Conservation (phyloP, 129 eudicot species). For the Flaveria trinervia region DNA sequence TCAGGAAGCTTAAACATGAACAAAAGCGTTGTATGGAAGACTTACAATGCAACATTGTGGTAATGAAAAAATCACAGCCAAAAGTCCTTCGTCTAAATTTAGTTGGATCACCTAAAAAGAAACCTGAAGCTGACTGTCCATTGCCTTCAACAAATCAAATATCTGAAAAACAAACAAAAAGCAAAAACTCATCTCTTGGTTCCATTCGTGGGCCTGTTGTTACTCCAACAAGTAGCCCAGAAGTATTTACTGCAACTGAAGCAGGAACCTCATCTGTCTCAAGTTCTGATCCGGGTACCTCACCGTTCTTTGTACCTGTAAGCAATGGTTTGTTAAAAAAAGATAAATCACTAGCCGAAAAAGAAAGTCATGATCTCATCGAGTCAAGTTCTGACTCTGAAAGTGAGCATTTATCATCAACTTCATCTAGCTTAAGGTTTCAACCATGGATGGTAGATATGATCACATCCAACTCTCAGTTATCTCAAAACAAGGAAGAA, state of each 20-base stretch:
- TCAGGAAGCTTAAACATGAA: slow-evolving; percentile 84
- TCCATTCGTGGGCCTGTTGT: slow-evolving; percentile 61
- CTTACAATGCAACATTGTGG: slow-evolving; percentile 91
- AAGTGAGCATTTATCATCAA: slow-evolving; percentile 52
- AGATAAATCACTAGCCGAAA: slow-evolving; percentile 38
- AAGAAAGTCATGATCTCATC: slow-evolving; percentile 44
- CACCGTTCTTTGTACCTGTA: slow-evolving; percentile 67
- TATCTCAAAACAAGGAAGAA: slow-evolving; percentile 49
- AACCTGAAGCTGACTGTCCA: slow-evolving; percentile 38
- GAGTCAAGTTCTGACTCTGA: slow-evolving; percentile 82
- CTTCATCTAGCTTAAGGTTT: slow-evolving; percentile 82
- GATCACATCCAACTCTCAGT: slow-evolving; percentile 42
- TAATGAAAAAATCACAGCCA: slow-evolving; percentile 86
- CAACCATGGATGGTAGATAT: slow-evolving; percentile 83
- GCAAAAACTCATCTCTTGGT: slow-evolving; percentile 38
- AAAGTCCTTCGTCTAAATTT: slow-evolving; percentile 87
- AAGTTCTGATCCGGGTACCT: slow-evolving; percentile 93
- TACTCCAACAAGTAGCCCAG: slow-evolving; percentile 97
- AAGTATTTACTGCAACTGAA: slow-evolving; percentile 88
- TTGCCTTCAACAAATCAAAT: slow-evolving; percentile 41
- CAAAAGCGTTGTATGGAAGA: slow-evolving; percentile 93
- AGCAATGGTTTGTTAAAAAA: slow-evolving; percentile 38
- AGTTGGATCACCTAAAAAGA: slow-evolving; percentile 67
- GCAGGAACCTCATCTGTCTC: slow-evolving; percentile 95
- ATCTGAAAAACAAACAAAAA: slow-evolving; percentile 48